phyloP scores from a whole-genome alignment of 495 filamentous ascomycete genomes.

The Cercophora newfieldiana region DNA sequence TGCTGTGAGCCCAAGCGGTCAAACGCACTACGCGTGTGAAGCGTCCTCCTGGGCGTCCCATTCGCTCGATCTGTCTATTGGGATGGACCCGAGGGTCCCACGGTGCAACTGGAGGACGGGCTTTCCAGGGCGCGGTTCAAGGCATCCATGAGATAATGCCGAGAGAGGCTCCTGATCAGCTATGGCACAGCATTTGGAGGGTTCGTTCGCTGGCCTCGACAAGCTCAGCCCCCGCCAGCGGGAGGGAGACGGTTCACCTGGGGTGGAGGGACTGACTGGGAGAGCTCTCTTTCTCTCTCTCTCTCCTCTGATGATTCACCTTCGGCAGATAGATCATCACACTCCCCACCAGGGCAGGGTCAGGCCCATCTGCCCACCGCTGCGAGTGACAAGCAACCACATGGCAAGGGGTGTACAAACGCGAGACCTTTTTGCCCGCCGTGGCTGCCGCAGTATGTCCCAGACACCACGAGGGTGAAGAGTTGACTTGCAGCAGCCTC shows the following conservation, averaged over 20 bases:
- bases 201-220: background rate
- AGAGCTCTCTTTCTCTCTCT: no score
- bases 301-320: no score
- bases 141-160: conserved; percentile 9
- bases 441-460: conserved; percentile 21
- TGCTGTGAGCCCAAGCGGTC: conserved; percentile 27
- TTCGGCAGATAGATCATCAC: no score
- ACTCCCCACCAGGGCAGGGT: background rate
- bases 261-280: no score
- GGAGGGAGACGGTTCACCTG: background rate
- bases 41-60: background rate
- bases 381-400: conserved; percentile 21
- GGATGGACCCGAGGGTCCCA: conserved; percentile 11
- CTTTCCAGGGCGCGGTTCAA: conserved; percentile 10
- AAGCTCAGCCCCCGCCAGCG: background rate
- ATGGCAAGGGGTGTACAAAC: conserved; percentile 36
- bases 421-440: conserved; percentile 19
- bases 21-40: conserved; percentile 23
- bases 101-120: conserved; percentile 17
- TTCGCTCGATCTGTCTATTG: conserved; percentile 19
- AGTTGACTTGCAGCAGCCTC: conserved; percentile 19
- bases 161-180: conserved; percentile 15
- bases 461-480: conserved; percentile 33
- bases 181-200: conserved; percentile 11
- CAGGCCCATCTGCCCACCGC: conserved; percentile 11